These are phyloP conservation scores for Conticribra guillardii DNA, from an alignment of 108 stramenopile genomes.

Conservation along the genomic window DNA sequence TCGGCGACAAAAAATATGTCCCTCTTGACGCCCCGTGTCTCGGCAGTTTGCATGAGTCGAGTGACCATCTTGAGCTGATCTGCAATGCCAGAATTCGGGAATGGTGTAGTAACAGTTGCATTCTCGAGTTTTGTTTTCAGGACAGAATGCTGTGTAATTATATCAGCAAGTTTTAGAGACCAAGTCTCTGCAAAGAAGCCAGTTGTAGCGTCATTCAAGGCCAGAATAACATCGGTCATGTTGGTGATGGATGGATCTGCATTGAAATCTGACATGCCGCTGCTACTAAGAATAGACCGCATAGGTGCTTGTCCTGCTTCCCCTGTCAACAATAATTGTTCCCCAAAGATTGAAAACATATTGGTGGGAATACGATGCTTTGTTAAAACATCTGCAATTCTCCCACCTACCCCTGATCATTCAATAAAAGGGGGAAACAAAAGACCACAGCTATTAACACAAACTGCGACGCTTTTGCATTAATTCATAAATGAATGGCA, in stretches of 20 bases:
- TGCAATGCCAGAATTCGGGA: conserved; percentile 27
- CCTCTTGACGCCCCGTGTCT: conserved; percentile 32
- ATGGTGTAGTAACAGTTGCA: conserved; percentile 31
- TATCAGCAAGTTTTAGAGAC: conserved; percentile 34
- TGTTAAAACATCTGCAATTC: conserved; percentile 51
- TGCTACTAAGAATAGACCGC: conserved; percentile 26
- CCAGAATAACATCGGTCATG: conserved; percentile 41
- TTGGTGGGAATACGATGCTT: conserved; percentile 22
- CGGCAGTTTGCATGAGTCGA: conserved; percentile 39
- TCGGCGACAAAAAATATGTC: conserved; percentile 56
- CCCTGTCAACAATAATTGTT: conserved; percentile 30
- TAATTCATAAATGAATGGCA: too few species aligned
- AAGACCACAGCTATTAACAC: too few species aligned
- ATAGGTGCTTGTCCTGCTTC: conserved; percentile 26
- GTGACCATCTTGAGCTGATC: conserved; percentile 38
- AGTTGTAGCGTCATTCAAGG: conserved; percentile 55
- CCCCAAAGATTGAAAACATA: conserved; percentile 44
- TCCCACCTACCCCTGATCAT: conserved; percentile 51
- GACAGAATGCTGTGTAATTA: conserved; percentile 10
- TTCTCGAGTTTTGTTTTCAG: conserved; percentile 31
- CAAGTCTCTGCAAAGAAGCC: conserved; percentile 59
- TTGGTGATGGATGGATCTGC: conserved; percentile 29
- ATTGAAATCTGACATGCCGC: conserved; percentile 41
- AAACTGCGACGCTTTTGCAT: too few species aligned
- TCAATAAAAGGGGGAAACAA: too few species aligned